Conservation (phyloP, 306 rosid species). For the Mimosa bimucronata region DNA sequence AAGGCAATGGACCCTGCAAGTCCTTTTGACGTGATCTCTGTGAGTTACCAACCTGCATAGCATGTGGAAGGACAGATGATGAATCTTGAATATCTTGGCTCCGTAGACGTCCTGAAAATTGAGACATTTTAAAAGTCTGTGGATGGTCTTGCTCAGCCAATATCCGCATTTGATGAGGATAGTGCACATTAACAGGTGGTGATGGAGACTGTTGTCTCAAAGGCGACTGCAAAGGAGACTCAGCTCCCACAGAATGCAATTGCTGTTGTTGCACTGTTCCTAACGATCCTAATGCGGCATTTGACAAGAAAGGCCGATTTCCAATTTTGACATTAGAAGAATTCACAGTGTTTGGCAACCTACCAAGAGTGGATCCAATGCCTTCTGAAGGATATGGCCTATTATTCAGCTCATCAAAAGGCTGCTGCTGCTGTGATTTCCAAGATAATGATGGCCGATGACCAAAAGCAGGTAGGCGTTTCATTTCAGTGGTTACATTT, state of each 20-base stretch:
- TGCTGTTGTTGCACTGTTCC: slow-evolving; percentile 55
- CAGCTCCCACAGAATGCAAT: slow-evolving; percentile 50
- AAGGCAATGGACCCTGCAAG: slow-evolving; percentile 51
- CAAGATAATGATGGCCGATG: slow-evolving; percentile 59
- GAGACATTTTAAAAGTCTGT: slow-evolving; percentile 50
- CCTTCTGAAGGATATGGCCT: slow-evolving; percentile 59
- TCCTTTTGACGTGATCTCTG: slow-evolving; percentile 58
- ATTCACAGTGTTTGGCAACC: slow-evolving; percentile 46
- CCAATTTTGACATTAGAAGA: slow-evolving; percentile 52
- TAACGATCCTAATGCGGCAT: slow-evolving; percentile 45
- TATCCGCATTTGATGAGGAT: slow-evolving; percentile 52
- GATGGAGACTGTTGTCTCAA: slow-evolving; percentile 57
- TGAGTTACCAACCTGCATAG: slow-evolving; percentile 45
- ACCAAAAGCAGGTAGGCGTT: slow-evolving; percentile 60
- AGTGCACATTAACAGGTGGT: slow-evolving; percentile 43
- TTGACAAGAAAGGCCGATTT: slow-evolving; percentile 48
- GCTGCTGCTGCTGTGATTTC: slow-evolving; percentile 68
- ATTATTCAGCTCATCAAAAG: slow-evolving; percentile 53
- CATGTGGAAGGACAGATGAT: slow-evolving; percentile 43
- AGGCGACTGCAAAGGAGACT: slow-evolving; percentile 65
- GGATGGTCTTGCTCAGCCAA: slow-evolving; percentile 52
- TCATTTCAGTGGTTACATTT: slow-evolving; percentile 56
- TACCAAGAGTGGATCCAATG: slow-evolving; percentile 51
- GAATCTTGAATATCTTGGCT: slow-evolving; percentile 58
- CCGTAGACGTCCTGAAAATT: slow-evolving; percentile 49